These are phyloP conservation scores for Hura crepitans DNA, from an alignment of 441 rosid genomes.

Conservation along the genomic window DNA sequence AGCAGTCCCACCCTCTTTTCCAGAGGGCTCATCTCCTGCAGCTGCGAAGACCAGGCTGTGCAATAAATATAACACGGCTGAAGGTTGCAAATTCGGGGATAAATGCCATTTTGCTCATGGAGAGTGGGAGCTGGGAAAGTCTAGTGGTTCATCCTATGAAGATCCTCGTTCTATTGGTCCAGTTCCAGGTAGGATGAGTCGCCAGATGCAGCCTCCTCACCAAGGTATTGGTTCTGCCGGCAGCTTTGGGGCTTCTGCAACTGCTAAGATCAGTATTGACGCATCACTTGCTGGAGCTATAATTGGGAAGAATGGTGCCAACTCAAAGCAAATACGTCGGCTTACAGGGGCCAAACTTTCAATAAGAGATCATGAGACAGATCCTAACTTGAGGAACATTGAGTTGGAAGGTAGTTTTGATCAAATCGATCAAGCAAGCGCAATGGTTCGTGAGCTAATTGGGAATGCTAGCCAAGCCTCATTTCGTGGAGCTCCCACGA, in stretches of 20 bases:
- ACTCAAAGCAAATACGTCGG: slow-evolving; percentile 85
- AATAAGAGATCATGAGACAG: slow-evolving; percentile 72
- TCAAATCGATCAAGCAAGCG: slow-evolving; percentile 89
- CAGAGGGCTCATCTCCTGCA: slow-evolving; percentile 51
- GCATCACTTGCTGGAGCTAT: slow-evolving; percentile 91
- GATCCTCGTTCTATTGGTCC: slow-evolving; percentile 54
- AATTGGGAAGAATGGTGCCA: slow-evolving; percentile 86
- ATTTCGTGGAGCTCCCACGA: slow-evolving; percentile 32
- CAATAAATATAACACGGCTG: slow-evolving; percentile 63
- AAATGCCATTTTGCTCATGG: slow-evolving; percentile 80
- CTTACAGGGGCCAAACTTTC: slow-evolving; percentile 83
- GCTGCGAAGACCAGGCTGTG: slow-evolving; percentile 57
- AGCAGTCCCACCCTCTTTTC: slow-evolving; percentile 44
- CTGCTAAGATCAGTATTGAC: slow-evolving; percentile 87
- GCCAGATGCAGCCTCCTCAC: slow-evolving; percentile 45
- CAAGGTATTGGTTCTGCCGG: slow-evolving; percentile 48
- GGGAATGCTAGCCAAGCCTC: slow-evolving; percentile 49
- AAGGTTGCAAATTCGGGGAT: slow-evolving; percentile 79
- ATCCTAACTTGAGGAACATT: slow-evolving; percentile 74
- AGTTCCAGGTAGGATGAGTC: slow-evolving; percentile 41
- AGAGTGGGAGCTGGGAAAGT: slow-evolving; percentile 77
- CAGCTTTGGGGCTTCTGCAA: slow-evolving; percentile 84
- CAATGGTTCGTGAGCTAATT: slow-evolving; percentile 84
- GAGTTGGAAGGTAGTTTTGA: slow-evolving; percentile 92
- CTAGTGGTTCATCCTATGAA: slow-evolving; percentile 45